phyloP scores from a whole-genome alignment of 208 protist species.

The Leishmania turanica region DNA sequence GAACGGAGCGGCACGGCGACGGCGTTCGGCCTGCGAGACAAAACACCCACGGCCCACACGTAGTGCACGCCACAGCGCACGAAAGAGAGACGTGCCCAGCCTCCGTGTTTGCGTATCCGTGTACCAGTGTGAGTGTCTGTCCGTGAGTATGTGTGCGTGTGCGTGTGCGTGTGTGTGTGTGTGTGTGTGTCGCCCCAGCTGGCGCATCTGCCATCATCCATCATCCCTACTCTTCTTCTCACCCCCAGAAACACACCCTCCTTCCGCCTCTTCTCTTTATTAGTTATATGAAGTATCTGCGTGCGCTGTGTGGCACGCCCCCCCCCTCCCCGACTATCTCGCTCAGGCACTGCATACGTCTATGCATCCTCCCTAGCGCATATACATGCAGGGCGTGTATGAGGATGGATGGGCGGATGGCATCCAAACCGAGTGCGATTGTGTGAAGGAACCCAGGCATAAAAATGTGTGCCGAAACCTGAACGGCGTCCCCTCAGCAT shows the following conservation, averaged over 20 bases:
- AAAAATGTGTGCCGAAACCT: not conserved
- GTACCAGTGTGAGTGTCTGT: not conserved
- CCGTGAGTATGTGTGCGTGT: not conserved
- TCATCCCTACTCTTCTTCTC: not conserved
- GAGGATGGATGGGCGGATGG: not conserved
- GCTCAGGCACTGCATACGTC: not conserved
- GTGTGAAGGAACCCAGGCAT: not conserved
- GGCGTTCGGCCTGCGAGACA: not conserved
- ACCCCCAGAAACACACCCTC: not conserved
- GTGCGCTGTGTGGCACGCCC: not conserved
- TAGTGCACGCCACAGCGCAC: not conserved
- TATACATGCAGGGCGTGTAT: not conserved
- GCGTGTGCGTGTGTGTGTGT: not conserved
- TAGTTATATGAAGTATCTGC: not conserved
- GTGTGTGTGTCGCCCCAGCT: not conserved
- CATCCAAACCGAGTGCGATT: not conserved
- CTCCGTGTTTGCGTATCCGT: not conserved
- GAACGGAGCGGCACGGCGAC: not conserved
- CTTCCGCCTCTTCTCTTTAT: not conserved
- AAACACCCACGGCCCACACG: not conserved
- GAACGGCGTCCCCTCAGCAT: not conserved
- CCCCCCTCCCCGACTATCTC: not conserved
- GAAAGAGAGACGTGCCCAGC: not conserved
- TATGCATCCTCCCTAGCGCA: no score
- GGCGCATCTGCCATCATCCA: not conserved